Conservation (phyloP, 352 stramenopile species). For the Pythium vanterpoolii region DNA sequence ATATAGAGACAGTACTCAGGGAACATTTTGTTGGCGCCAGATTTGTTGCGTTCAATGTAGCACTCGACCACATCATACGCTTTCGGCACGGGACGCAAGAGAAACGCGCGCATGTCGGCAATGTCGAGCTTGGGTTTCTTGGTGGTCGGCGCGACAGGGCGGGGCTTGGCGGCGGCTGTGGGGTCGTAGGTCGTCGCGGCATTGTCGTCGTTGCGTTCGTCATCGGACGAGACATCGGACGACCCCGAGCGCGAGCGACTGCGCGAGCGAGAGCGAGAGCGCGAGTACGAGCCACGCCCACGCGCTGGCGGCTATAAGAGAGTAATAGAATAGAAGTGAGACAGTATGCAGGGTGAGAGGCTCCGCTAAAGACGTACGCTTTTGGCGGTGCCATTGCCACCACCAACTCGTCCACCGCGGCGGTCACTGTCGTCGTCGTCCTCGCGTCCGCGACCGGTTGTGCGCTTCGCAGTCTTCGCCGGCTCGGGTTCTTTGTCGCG, state of each 20-base stretch:
- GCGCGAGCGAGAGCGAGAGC: slow-evolving; percentile 44
- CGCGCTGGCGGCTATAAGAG: slow-evolving; percentile 14
- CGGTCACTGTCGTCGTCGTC: slow-evolving; percentile 54
- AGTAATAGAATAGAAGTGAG: neutral
- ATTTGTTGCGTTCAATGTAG: slow-evolving; percentile 93
- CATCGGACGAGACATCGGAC: slow-evolving; percentile 57
- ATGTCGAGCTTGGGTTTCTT: slow-evolving; percentile 85
- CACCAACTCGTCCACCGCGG: slow-evolving; percentile 35
- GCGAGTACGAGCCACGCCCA: slow-evolving; percentile 39
- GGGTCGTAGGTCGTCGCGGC: slow-evolving; percentile 62
- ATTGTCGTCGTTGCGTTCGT: slow-evolving; percentile 57
- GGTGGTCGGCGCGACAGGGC: slow-evolving; percentile 19
- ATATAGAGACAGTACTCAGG: slow-evolving; percentile 90
- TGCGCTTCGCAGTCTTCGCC: slow-evolving; percentile 36
- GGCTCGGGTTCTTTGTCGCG: slow-evolving; percentile 46
- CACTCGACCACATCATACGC: slow-evolving; percentile 91
- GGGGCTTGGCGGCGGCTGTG: slow-evolving; percentile 28
- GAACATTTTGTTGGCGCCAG: slow-evolving; percentile 92
- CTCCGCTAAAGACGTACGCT: slow-evolving; percentile 27
- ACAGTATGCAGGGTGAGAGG: neutral
- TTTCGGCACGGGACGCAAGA: slow-evolving; percentile 82
- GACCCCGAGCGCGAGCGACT: slow-evolving; percentile 61
- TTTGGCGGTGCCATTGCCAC: slow-evolving; percentile 19
- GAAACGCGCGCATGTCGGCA: slow-evolving; percentile 74
- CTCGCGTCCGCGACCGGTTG: slow-evolving; percentile 33